Percentiles rank a stretch among this genome's conserved stretches.
phyloP scores from a whole-genome alignment of 2,329 filamentous ascomycete genomes.

The Thielaviopsis musarum region DNA sequence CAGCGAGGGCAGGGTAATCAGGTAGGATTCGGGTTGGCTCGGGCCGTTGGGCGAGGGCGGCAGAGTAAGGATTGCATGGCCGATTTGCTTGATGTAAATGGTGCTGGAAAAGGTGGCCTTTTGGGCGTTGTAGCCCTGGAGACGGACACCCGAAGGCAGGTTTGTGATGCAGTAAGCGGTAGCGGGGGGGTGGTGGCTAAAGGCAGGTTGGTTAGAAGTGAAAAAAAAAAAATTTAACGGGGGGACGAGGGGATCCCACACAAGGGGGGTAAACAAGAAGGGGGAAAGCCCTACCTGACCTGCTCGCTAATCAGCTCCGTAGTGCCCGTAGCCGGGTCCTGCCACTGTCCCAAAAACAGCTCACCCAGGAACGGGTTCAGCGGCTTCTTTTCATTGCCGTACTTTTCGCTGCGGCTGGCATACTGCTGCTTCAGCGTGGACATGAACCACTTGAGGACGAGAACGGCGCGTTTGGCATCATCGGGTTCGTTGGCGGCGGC shows the following conservation, averaged over 20 bases:
- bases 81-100: conserved; percentile 89
- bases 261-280: background rate
- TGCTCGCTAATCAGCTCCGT: conserved; percentile 87
- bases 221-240: no score
- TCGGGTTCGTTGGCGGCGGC: conserved; percentile 68
- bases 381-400: conserved; percentile 91
- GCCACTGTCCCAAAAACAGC: conserved; percentile 84
- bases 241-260: no score
- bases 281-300: conserved; percentile 42
- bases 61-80: conserved; percentile 69
- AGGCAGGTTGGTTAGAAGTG: no score
- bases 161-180: conserved; percentile 93
- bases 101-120: conserved; percentile 89
- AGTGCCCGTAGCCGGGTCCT: conserved; percentile 53
- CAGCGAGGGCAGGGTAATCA: conserved; percentile 79
- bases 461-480: conserved; percentile 62
- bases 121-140: conserved; percentile 88
- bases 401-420: conserved; percentile 55
- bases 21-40: conserved; percentile 47
- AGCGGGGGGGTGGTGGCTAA: conserved; percentile 75
- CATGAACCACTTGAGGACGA: conserved; percentile 94
- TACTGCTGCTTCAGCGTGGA: conserved; percentile 82
- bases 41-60: conserved; percentile 26
- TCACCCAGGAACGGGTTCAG: conserved; percentile 93
- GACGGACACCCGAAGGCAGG: conserved; percentile 57